Conservation (phyloP, 129 eudicot genomes). For the Arctium lappa region DNA sequence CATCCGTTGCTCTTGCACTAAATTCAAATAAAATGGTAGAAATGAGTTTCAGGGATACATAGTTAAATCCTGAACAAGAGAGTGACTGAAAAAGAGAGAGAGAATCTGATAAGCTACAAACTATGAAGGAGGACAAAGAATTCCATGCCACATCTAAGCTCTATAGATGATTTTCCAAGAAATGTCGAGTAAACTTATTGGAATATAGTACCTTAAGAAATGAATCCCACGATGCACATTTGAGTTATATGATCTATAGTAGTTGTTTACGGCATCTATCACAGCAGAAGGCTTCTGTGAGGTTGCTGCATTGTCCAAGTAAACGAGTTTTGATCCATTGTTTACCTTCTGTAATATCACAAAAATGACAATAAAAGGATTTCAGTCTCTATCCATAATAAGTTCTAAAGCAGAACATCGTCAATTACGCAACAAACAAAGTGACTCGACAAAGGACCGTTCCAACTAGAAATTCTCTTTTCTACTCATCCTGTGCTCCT, state of each 20-base stretch:
- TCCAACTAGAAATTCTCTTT: neutral
- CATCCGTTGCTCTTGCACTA: constrained; percentile 97
- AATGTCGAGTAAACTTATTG: neutral
- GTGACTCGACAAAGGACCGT: neutral
- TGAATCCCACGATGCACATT: constrained; percentile 99
- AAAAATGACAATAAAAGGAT: neutral
- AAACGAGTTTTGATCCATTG: constrained; percentile 80
- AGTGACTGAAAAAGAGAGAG: neutral
- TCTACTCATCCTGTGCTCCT: neutral
- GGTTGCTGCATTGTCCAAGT: constrained; percentile 97
- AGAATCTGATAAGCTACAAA: neutral
- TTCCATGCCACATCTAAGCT: neutral
- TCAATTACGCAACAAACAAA: neutral
- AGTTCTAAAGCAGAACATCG: neutral
- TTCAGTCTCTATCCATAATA: neutral
- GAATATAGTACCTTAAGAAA: constrained; percentile 59
- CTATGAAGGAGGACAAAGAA: neutral
- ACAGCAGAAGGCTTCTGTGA: constrained; percentile 96
- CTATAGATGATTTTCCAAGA: neutral
- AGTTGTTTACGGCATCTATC: constrained; percentile 61
- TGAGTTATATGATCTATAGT: constrained; percentile 80
- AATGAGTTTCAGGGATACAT: neutral
- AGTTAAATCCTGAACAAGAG: neutral
- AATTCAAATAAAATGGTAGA: neutral
- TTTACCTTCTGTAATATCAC: constrained; percentile 56